Evolutionary conservation across 805 yeast genomes (phyloP).

Genomic region (Metschnikowia peoriensis): DNA sequence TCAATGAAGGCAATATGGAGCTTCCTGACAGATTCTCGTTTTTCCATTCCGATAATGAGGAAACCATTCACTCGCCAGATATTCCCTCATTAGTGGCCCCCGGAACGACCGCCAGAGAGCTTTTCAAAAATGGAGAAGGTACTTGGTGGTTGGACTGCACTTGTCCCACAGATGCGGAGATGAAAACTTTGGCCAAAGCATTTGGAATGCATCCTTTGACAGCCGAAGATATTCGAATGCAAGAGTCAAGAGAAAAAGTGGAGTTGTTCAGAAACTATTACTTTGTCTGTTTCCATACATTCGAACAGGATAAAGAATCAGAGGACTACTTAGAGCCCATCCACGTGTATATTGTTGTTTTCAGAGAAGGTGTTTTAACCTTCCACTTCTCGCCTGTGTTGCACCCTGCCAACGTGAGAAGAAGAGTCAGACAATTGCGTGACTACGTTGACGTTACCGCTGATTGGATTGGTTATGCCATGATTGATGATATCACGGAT

Average conservation of each 20-base stretch:
- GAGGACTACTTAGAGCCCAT: conserved; percentile 84
- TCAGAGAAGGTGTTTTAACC: conserved; percentile 56
- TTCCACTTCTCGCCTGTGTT: conserved; percentile 60
- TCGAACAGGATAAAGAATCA: conserved; percentile 78
- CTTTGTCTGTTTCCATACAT: conserved; percentile 95
- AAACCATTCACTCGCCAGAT: conserved; percentile 87
- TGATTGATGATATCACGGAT: conserved; percentile 82
- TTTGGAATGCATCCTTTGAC: conserved; percentile 98
- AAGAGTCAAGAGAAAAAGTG: conserved; percentile 96
- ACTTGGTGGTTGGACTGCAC: conserved; percentile 97
- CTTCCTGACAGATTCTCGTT: conserved; percentile 80
- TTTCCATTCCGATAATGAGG: conserved; percentile 78
- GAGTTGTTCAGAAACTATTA: conserved; percentile 88
- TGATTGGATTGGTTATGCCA: conserved; percentile 80
- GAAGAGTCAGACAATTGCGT: conserved; percentile 76
- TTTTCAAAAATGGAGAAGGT: conserved; percentile 69
- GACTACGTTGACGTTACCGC: conserved; percentile 77
- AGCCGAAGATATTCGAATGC: conserved; percentile 94
- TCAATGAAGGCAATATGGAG: conserved; percentile 27
- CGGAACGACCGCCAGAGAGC: conserved; percentile 61
- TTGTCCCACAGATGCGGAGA: conserved; percentile 92
- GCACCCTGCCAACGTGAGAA: conserved; percentile 68
- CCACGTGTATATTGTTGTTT: conserved; percentile 61
- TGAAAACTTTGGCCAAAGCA: conserved; percentile 88
- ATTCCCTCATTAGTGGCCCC: conserved; percentile 71